Evolutionary conservation across 345 rosid species (phyloP).

Genomic region (Pugionium dolabratum): DNA sequence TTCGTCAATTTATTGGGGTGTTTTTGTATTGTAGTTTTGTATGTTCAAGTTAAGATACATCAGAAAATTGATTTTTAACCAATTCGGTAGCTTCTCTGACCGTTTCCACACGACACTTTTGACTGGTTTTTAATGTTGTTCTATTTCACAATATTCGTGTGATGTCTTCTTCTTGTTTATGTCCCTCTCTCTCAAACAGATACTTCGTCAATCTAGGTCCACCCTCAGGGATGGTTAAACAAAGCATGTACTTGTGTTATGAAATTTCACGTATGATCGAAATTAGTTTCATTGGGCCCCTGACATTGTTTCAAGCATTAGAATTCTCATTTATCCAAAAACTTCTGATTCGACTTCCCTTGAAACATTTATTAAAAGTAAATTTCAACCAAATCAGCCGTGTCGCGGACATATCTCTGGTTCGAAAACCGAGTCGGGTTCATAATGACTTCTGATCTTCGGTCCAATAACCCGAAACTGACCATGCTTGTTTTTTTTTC

Average conservation of each 20-base stretch:
- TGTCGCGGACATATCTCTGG: not conserved
- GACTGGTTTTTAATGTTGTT: not conserved
- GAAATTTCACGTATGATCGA: not conserved
- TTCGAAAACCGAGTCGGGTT: conserved; percentile 6
- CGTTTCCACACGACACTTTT: conserved; percentile 14
- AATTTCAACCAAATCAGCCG: not conserved
- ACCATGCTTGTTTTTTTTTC: not conserved
- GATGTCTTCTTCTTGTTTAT: conserved; percentile 4
- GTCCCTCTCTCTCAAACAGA: not conserved
- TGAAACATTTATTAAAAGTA: not conserved
- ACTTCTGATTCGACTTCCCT: not conserved
- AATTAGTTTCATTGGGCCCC: not conserved
- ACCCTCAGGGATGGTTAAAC: not conserved
- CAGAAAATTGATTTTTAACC: conserved; percentile 32
- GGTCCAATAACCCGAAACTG: conserved; percentile 27
- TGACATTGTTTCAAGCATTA: not conserved
- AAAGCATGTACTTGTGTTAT: not conserved
- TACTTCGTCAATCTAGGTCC: too few relatives aligned
- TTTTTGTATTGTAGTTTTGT: conserved; percentile 37
- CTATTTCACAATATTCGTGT: conserved; percentile 6
- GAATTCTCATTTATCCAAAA: not conserved
- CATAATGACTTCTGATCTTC: not conserved
- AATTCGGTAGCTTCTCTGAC: conserved; percentile 23
- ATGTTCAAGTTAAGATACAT: conserved; percentile 18
- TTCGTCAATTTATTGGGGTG: conserved; percentile 38